Base-by-base conservation (phyloP, 305 asterid genomes). In the Fraxinus baroniana region DNA sequence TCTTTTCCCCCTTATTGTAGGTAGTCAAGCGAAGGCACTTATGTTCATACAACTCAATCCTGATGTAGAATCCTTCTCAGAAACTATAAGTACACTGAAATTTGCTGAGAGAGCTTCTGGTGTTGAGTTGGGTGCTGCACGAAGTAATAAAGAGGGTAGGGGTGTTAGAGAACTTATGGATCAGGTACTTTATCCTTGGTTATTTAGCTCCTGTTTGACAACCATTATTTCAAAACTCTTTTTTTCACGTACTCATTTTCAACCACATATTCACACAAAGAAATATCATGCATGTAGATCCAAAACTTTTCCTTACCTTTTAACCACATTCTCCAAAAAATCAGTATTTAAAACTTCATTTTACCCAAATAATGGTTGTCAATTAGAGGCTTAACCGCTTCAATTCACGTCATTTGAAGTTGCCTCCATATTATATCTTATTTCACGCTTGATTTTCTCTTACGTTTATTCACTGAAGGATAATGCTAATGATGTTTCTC, bases 81-180 rank as follows among this genome's bases (percentile, higher is more conserved):
- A 95, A 90, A 92, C 95, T 82, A 75, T 91, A 85, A 94, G 99
- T 83, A 95, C 99, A 46, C 86, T 95, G 80, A 95, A 95, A 87
- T 95, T 95, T 91, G 97, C 99, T 20, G 98, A 95, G 91, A 87
- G 99, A 88, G 99, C 94, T 76, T 95, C 99, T 80, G 99, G 99
- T 33, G 99, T 95, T 76, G 98, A 94, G 88, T 87, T 95, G 91
- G 99, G 99, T 81, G 97, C 98, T 30, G 98, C 98, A 30, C 87
- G 91, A 81, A 94, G 92, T 87, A 94, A 93, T 82, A 93, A 87
- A 88, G 97, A 95, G 92, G 94, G 97, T 75, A 90, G 94, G 89
- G 95, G 97, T 84, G 86, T 94, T 80, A 87, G 95, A 82, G 99
- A 95, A 84, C 96, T 95, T 70, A 90, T 93, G 98, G 99, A 94